A percentile compares a stretch with the other conserved stretches of the same genome.
phyloP scores from a whole-genome alignment of 2,329 filamentous ascomycete genomes.

The Talaromyces sp. region DNA sequence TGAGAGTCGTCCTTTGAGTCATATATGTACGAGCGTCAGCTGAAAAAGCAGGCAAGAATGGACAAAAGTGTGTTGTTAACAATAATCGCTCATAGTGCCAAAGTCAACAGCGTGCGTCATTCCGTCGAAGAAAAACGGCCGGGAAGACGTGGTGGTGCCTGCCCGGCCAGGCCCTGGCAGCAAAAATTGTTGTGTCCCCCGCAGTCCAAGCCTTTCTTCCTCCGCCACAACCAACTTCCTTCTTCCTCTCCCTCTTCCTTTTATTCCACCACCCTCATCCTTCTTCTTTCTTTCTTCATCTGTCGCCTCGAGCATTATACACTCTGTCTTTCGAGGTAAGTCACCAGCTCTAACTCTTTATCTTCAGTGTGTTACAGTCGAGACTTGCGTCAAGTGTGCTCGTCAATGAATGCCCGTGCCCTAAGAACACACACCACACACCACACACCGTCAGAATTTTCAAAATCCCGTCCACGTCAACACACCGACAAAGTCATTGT shows the following conservation, averaged over 20 bases:
- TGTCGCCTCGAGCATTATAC: background rate
- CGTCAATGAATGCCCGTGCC: conserved; percentile 4
- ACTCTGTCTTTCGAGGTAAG: background rate
- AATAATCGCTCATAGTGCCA: conserved; percentile 4
- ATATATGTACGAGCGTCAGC: background rate
- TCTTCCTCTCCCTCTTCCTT: background rate
- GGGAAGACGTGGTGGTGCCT: background rate
- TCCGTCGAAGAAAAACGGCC: background rate
- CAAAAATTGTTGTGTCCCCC: conserved; percentile 4
- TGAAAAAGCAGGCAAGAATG: background rate
- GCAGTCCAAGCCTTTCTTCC: background rate
- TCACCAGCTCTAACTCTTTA: background rate
- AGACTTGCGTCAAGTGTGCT: background rate
- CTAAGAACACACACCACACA: conserved; percentile 1
- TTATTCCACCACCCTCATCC: background rate
- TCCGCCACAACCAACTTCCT: background rate
- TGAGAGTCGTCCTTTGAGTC: background rate
- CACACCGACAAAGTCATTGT: background rate
- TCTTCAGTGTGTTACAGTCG: background rate
- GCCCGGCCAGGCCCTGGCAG: background rate
- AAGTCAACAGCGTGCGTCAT: background rate
- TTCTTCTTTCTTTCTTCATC: background rate
- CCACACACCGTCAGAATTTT: background rate
- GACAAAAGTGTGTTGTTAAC: too few species aligned
- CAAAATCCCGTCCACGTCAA: background rate